Evolutionary conservation across 169 alveolate genomes (phyloP), one percentile per base, ranked within the genome.

Genomic region (Plasmodium vivax): DNA sequence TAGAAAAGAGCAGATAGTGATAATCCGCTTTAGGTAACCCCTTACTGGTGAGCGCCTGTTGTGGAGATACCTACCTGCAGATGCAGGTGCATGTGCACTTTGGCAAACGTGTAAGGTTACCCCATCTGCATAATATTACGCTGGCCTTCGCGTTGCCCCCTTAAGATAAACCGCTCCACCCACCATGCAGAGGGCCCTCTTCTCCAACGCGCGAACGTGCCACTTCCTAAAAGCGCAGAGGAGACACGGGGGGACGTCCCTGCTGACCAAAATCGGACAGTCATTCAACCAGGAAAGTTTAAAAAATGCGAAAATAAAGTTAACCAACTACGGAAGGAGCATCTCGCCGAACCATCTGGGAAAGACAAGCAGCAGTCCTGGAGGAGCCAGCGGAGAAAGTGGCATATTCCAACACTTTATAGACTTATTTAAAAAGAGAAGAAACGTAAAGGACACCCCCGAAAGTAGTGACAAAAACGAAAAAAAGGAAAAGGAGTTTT

Each of bases 401-500:
- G 81, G 43, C 34, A 54, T 87, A 41, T 87, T 87, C 82, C 80
- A 87, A 87, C 80, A 87, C 45, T 87, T 87, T 77, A 87, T 87
- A n/a, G 93, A 87, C 43, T 36, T 87, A 19, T 87, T 87, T 75
- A 75, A 41, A 87, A 87, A 68, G 9, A 68, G 54, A 36, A 87
- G 47, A 30, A 43, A 85, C 71, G 32, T 43, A 75, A 32, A 16
- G 47, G 93, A 87, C 27, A 87, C 68, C 16, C 45, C 81, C 38
- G 54, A 87, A 77, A 75, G 80, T 23, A 58, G 58, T 8, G 87
- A 87, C 32, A 62, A 83, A 10, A 74, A 12, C 16, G 95, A 91
- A 30, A 91, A 91, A n/a, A 79, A 83, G 73, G 92, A 83, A 83
- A 83, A 81, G 41, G 92, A 91, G 14, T 82, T 91, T 51, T 91